phyloP scores from a whole-genome alignment of 345 rosid genomes.

The Citrus inodora region DNA sequence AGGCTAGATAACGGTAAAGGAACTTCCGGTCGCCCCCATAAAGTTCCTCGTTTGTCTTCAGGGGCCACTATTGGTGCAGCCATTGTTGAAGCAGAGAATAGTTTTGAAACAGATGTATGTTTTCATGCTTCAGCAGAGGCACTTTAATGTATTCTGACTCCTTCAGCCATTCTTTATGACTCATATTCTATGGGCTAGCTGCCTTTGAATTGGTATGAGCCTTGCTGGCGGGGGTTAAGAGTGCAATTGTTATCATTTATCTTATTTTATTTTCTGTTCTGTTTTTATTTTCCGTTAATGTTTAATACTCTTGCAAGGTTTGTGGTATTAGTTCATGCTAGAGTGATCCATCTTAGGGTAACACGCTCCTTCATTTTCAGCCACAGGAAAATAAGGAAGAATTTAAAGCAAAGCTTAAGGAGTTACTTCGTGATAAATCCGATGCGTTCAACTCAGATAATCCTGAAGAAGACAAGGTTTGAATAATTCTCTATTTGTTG shows the following conservation, averaged over 20 bases:
- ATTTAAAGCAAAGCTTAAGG: constrained; percentile 70
- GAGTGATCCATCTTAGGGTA: neutral
- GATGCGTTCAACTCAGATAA: constrained; percentile 65
- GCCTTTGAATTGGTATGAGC: constrained; percentile 46
- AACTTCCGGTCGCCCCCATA: constrained; percentile 31
- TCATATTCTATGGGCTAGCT: constrained; percentile 34
- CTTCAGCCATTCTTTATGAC: constrained; percentile 35
- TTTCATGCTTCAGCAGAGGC: constrained; percentile 42
- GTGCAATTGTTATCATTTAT: neutral
- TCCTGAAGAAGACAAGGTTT: constrained; percentile 77
- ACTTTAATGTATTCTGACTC: constrained; percentile 41
- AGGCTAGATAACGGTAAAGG: constrained; percentile 24
- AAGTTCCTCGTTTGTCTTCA: constrained; percentile 50
- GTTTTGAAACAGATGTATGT: constrained; percentile 80
- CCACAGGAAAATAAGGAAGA: constrained; percentile 59
- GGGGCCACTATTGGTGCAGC: constrained; percentile 66
- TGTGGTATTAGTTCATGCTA: neutral
- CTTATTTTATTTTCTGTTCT: constrained; percentile 3
- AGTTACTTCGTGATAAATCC: constrained; percentile 53
- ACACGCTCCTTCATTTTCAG: constrained; percentile 32
- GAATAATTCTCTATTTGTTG: neutral
- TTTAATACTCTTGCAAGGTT: neutral
- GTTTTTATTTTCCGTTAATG: constrained; percentile 1
- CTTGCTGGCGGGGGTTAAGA: constrained; percentile 48
- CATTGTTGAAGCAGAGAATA: constrained; percentile 70